Conservation (phyloP, 2,329 filamentous ascomycete genomes). For the Fusarium palustre region DNA sequence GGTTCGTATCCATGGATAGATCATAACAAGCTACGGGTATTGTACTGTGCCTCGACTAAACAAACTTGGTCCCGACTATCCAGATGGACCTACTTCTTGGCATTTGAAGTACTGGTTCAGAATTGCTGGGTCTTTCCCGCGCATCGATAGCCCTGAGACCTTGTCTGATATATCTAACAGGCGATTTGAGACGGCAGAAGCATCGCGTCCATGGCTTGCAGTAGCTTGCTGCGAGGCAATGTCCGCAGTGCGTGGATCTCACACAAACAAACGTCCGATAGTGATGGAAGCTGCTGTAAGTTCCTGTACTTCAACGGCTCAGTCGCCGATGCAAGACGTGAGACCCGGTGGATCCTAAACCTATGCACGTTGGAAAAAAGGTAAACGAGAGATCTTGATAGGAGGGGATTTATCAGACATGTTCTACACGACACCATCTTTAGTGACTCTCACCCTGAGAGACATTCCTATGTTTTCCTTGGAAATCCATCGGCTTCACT, state of each 20-base stretch:
- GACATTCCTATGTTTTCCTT: constrained; percentile 35
- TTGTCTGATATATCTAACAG: constrained; percentile 21
- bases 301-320: constrained; percentile 18
- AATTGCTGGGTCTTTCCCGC: constrained; percentile 13
- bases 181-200: constrained; percentile 31
- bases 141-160: constrained; percentile 7
- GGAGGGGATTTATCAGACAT: constrained; percentile 33
- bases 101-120: neutral
- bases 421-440: constrained; percentile 36
- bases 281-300: constrained; percentile 27
- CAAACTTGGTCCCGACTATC: constrained; percentile 19
- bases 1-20: constrained; percentile 8
- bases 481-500: constrained; percentile 18
- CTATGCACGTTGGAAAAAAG: constrained; percentile 43
- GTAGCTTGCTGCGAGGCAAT: constrained; percentile 36
- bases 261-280: constrained; percentile 35
- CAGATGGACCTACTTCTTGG: neutral
- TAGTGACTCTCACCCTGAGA: constrained; percentile 31
- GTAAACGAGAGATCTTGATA: constrained; percentile 35
- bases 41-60: constrained; percentile 14
- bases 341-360: constrained; percentile 30
- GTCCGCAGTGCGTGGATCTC: constrained; percentile 38
- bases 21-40: neutral
- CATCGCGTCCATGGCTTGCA: constrained; percentile 39
- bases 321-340: constrained; percentile 20